Percentiles rank a stretch among this genome's conserved stretches.
These are phyloP conservation scores for Phialophora expanda DNA, from an alignment of 2,329 filamentous ascomycete genomes.

Conservation along the genomic window DNA sequence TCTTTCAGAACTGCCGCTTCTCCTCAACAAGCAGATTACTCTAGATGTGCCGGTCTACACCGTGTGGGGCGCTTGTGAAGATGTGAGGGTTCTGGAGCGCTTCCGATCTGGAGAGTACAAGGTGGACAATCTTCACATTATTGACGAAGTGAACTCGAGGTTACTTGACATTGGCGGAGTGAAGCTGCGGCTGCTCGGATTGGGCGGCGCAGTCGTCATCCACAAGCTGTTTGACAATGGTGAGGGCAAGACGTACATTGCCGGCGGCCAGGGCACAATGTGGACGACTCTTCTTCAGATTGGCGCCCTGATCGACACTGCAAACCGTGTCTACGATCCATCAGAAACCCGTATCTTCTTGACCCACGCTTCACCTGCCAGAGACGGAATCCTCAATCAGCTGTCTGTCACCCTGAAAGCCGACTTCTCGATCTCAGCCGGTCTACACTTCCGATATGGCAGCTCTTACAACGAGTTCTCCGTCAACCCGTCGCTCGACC, in stretches of 20 bases:
- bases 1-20: slow-evolving; percentile 87
- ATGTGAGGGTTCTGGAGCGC: slow-evolving; percentile 96
- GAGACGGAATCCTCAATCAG: slow-evolving; percentile 96
- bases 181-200: slow-evolving; percentile 88
- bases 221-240: slow-evolving; percentile 99
- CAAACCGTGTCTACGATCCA: slow-evolving; percentile 96
- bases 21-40: slow-evolving; percentile 85
- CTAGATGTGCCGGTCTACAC: slow-evolving; percentile 97
- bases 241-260: slow-evolving; percentile 96
- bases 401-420: slow-evolving; percentile 96
- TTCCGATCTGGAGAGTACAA: slow-evolving; percentile 98
- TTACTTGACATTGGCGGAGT: slow-evolving; percentile 93
- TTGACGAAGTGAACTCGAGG: slow-evolving; percentile 96
- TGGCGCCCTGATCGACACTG: slow-evolving; percentile 96
- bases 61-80: slow-evolving; percentile 98
- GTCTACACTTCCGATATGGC: slow-evolving; percentile 96
- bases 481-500: slow-evolving; percentile 95
- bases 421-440: slow-evolving; percentile 96
- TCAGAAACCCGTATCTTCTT: slow-evolving; percentile 96
- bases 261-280: slow-evolving; percentile 98
- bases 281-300: slow-evolving; percentile 98
- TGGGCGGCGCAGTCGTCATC: slow-evolving; percentile 97
- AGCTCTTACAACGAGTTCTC: slow-evolving; percentile 99
- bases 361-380: slow-evolving; percentile 93
- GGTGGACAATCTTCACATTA: slow-evolving; percentile 95